Base-by-base conservation (phyloP, 2,329 filamentous ascomycete species). In the Alternaria ethzedia region DNA sequence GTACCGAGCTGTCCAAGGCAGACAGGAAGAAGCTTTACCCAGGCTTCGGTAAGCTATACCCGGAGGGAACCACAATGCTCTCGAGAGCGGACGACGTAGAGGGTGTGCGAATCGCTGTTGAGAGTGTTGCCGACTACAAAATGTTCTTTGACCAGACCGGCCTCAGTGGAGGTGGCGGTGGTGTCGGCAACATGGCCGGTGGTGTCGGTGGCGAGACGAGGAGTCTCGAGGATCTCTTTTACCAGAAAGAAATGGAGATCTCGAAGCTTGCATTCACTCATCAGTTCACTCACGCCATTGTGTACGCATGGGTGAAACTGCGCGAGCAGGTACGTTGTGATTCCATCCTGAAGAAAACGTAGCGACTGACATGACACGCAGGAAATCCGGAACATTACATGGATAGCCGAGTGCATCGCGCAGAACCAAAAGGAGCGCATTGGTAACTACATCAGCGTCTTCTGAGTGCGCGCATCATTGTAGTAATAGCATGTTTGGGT, bases 361-460 rank as follows among this genome's bases (percentile, higher is more conserved):
- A 28, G 2, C 36, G 21, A 62, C 68, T 75, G 57, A 74, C 75
- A 25, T 20, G 7, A 44, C 17, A 10, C 36, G 13, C 57, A 98
- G 94, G 96, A 99, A 91, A 97, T 98, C 75, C 92, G 96, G 70
- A 99, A 99, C 83, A 97, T 99, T 77, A 98, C 96, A 55, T 99
- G 96, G 96, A 99, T 99, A 81, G 91, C 96, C 21, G 96, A 99
- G 83, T 99, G 96, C 84, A 99, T 99, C 87, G 96, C 96, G 59
- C 96, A 99, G 83, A 97, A 97, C 85, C 96, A 99, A 83, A 99
- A 99, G 85, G 96, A 99, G 82, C 89, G 96, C 79, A 98, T 99
- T 80, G 92, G 93, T 74, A 99, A 98, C 83, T 99, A 97, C 83
- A 99, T 99, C 81, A 97, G 94, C 82, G 96, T 98, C 66, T 97